Evolutionary conservation across 2,329 filamentous ascomycete genomes (phyloP).

Genomic region (Calcarisporium arbuscula): DNA sequence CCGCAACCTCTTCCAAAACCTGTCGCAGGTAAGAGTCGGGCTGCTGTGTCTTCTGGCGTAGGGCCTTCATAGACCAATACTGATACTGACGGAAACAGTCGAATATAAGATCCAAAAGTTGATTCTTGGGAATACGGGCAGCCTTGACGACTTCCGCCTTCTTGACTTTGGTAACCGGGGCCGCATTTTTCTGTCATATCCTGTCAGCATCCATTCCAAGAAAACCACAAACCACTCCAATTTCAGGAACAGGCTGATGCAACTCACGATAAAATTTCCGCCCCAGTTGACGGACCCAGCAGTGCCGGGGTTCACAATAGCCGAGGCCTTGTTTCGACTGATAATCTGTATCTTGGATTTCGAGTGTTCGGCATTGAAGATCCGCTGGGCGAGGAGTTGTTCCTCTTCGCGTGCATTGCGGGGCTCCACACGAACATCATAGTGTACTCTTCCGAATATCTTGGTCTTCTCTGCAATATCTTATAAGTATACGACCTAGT

Average conservation of each 20-base stretch:
- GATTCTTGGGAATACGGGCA: constrained; percentile 81
- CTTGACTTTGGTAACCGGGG: constrained; percentile 47
- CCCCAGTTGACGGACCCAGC: constrained; percentile 30
- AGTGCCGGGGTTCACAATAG: constrained; percentile 50
- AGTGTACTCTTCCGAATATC: constrained; percentile 63
- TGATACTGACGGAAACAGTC: constrained; percentile 75
- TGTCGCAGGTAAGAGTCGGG: constrained; percentile 91
- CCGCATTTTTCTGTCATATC: constrained; percentile 42
- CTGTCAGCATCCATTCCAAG: constrained; percentile 10
- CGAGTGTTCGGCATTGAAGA: constrained; percentile 40
- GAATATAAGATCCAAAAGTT: constrained; percentile 81
- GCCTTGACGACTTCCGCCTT: constrained; percentile 71
- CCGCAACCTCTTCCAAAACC: constrained; percentile 74
- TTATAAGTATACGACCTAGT: constrained; percentile 14
- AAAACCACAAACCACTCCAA: neutral
- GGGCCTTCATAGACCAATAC: constrained; percentile 89
- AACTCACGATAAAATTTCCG: constrained; percentile 51
- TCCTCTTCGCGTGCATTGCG: constrained; percentile 66
- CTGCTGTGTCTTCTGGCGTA: constrained; percentile 72
- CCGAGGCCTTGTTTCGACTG: constrained; percentile 42
- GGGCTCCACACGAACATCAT: constrained; percentile 71
- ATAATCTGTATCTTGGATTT: constrained; percentile 45
- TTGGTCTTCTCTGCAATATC: constrained; percentile 64
- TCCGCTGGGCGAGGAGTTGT: constrained; percentile 54
- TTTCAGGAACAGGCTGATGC: too few species aligned